Evolutionary conservation across 2,329 filamentous ascomycete genomes (phyloP), one percentile per base, ranked within the genome.

Genomic region (Sphaerostilbella broomeana): DNA sequence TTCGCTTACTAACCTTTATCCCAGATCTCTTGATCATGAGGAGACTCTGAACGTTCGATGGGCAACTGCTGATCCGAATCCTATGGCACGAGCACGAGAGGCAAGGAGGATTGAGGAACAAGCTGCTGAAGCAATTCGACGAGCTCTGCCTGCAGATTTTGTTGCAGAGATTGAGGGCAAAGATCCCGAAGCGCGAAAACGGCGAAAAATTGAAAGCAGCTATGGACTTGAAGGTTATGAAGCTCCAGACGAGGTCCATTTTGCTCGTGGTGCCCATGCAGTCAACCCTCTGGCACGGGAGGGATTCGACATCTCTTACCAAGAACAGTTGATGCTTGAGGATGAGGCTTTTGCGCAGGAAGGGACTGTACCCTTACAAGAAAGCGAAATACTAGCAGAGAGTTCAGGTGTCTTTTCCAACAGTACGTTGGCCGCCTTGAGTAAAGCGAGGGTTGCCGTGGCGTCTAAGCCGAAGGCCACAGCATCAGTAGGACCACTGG

Each of bases 21-120:
- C 12, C 12, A 41, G 38, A 27, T 79, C 80, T 1, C 70, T 98
- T 19, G 92, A 98, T 54, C 84, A 97, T 60, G 82, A 79, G 47
- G 92, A 98, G 64, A 81, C 95, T 16, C 68, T 98, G 18, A 98
- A 98, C 61, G 89, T 98, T 33, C 76, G 94, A 47, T 98, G 92
- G 92, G 92, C 92, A 28, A 98, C 92, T 0, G 84, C 87, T 6
- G 92, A 98, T 57, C 92, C 92, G 1, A 98, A 98, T 51, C 92
- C 92, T 0, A 81, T 92, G 69, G 88, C 90, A 2, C 87, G 95
- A 60, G 94, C 94, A 48, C 76, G 94, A 44, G 92, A 98, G 63
- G 90, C 84, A 3, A 74, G 84, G 26, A 75, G 83, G 27, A 83
- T 98, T 44, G 92, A 98, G 58, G 92, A 98, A 57, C 92, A 98